Conservation (phyloP, 164 flowering plant species). For the Chloranthus sessilifolius region DNA sequence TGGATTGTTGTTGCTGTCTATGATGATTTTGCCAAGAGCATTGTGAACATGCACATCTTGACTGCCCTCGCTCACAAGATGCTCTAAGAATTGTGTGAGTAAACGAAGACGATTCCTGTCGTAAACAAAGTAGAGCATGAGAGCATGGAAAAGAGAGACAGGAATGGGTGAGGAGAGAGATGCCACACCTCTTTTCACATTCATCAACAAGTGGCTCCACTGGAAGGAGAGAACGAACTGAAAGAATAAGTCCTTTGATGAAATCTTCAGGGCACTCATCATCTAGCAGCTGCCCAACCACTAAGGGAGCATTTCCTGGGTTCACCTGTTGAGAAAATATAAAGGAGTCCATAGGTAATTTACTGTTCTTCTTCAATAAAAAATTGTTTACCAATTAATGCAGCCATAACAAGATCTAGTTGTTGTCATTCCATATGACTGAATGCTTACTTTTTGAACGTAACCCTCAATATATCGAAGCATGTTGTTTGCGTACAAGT, state of each 20-base stretch:
- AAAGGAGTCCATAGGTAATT: not conserved
- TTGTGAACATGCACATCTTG: conserved; percentile 99
- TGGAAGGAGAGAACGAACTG: conserved; percentile 80
- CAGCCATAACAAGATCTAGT: too few species aligned
- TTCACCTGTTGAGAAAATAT: conserved; percentile 55
- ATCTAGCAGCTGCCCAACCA: conserved; percentile 96
- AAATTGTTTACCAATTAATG: not conserved
- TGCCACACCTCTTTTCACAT: conserved; percentile 88
- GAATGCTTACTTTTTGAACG: conserved; percentile 77
- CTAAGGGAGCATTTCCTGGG: conserved; percentile 98
- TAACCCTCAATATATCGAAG: conserved; percentile 99
- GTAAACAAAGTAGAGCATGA: conserved; percentile 12
- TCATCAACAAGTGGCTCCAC: conserved; percentile 98
- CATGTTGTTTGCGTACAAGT: conserved; percentile 89
- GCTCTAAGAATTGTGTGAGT: conserved; percentile 97
- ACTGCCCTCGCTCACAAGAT: conserved; percentile 99
- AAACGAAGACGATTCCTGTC: conserved; percentile 94
- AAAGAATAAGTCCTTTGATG: conserved; percentile 75
- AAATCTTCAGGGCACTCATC: conserved; percentile 99
- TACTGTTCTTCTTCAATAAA: not conserved
- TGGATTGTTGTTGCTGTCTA: conserved; percentile 98
- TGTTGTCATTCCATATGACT: too few species aligned
- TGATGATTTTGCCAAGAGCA: conserved; percentile 98
- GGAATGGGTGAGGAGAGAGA: not conserved
- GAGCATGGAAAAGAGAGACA: not conserved